Evolutionary conservation across 805 yeast genomes (phyloP).

Genomic region (Starmerella floris): DNA sequence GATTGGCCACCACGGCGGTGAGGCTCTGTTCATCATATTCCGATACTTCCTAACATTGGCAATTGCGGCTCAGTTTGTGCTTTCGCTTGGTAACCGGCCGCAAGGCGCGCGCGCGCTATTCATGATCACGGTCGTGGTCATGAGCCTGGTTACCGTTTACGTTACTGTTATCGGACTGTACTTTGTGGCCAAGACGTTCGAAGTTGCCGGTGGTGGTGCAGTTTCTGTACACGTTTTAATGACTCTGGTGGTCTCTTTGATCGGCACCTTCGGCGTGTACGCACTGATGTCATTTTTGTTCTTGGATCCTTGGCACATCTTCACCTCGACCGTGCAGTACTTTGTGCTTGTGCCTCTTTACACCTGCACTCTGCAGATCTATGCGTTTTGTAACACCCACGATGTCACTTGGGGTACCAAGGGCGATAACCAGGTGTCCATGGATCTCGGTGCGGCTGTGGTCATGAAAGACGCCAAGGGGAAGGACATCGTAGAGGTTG

Average conservation of each 20-base stretch:
- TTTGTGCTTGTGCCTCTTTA: constrained; percentile 81
- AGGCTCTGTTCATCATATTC: constrained; percentile 69
- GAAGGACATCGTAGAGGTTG: constrained; percentile 69
- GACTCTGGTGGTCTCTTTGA: constrained; percentile 68
- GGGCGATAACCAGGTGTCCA: constrained; percentile 68
- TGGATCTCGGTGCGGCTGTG: constrained; percentile 66
- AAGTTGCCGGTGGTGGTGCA: constrained; percentile 22
- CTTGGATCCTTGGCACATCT: constrained; percentile 91
- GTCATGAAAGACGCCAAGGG: constrained; percentile 65
- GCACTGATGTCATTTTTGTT: constrained; percentile 68
- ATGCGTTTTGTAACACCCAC: constrained; percentile 95
- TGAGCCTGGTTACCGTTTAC: constrained; percentile 69
- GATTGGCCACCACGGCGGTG: constrained; percentile 53
- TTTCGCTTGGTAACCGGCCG: constrained; percentile 94
- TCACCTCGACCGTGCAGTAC: constrained; percentile 79
- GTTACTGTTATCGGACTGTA: constrained; percentile 71
- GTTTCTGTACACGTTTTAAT: constrained; percentile 34
- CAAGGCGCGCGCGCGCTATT: constrained; percentile 83
- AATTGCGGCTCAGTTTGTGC: constrained; percentile 74
- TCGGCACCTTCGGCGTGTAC: constrained; percentile 87
- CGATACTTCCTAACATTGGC: constrained; percentile 74
- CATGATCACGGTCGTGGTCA: constrained; percentile 52
- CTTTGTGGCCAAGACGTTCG: constrained; percentile 51
- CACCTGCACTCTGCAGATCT: constrained; percentile 83
- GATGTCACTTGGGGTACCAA: constrained; percentile 99